Percentiles rank a stretch among this genome's conserved stretches.
phyloP scores from a whole-genome alignment of 306 rosid genomes.

The Citrullus mucosospermus region DNA sequence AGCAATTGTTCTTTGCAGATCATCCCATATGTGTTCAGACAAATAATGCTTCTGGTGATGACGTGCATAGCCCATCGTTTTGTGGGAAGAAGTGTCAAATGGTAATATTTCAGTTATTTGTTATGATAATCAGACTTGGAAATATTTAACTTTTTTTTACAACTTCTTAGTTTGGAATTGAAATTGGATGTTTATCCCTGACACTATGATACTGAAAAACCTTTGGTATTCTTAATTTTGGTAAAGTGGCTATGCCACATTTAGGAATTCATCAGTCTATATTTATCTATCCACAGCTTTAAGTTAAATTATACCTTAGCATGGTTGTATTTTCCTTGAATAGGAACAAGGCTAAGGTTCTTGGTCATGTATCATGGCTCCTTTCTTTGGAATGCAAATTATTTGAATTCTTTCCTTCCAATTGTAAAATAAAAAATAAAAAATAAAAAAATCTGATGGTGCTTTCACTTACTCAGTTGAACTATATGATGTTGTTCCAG shows the following conservation, averaged over 20 bases:
- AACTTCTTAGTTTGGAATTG: not conserved
- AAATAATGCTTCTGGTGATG: conserved; percentile 23
- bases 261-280: not conserved
- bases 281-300: not conserved
- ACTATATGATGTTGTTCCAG: conserved; percentile 30
- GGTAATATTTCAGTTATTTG: conserved; percentile 29
- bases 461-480: not conserved
- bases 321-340: not conserved
- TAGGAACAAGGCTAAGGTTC: not conserved
- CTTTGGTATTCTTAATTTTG: not conserved
- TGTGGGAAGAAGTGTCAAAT: conserved; percentile 69
- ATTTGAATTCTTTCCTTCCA: not conserved
- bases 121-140: conserved; percentile 6
- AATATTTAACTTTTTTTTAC: not conserved
- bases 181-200: not conserved
- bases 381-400: not conserved
- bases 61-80: conserved; percentile 21
- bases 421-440: not conserved
- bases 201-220: not conserved
- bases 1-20: conserved; percentile 29
- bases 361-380: not conserved
- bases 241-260: not conserved
- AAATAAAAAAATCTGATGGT: not conserved
- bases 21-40: conserved; percentile 46
- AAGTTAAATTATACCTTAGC: not conserved